phyloP scores from a whole-genome alignment of 176 grass and related monocot genomes.

The Rhynchospora pubera region DNA sequence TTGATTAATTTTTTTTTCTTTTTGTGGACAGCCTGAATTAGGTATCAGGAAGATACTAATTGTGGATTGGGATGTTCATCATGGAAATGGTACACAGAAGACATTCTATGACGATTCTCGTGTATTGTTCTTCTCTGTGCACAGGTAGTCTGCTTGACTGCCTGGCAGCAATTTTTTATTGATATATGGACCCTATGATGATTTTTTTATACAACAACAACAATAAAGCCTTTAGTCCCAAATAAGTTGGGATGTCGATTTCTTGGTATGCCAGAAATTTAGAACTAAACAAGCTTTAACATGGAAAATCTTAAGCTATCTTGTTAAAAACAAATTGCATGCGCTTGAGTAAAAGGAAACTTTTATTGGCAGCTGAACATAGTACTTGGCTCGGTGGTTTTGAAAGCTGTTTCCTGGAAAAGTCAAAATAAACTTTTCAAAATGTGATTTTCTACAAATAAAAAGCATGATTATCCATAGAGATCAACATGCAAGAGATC shows the following conservation, averaged over 20 bases:
- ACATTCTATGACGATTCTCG: slow-evolving; percentile 81
- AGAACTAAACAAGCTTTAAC: neutral
- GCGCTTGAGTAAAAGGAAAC: neutral
- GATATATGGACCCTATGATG: neutral
- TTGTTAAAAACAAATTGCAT: neutral
- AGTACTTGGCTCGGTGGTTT: neutral
- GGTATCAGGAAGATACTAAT: slow-evolving; percentile 92
- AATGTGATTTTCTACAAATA: neutral
- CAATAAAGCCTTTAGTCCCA: too few species aligned
- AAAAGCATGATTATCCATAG: neutral
- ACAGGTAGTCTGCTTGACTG: slow-evolving; percentile 43
- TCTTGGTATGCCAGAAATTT: neutral
- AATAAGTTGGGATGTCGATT: too few species aligned
- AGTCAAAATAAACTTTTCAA: neutral
- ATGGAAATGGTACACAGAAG: slow-evolving; percentile 93
- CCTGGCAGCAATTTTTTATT: neutral
- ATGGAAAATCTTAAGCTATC: neutral
- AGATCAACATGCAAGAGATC: neutral
- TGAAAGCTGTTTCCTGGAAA: neutral
- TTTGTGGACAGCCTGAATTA: slow-evolving; percentile 57
- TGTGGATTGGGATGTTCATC: slow-evolving; percentile 98
- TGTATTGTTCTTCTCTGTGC: slow-evolving; percentile 95
- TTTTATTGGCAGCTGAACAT: neutral
- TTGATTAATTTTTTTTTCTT: slow-evolving; percentile 16
- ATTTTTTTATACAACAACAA: neutral